Percentiles rank a stretch among this genome's conserved stretches.
Evolutionary conservation across 768 basidiomycete genomes (phyloP).

Genomic region (Tulasnella sp.): DNA sequence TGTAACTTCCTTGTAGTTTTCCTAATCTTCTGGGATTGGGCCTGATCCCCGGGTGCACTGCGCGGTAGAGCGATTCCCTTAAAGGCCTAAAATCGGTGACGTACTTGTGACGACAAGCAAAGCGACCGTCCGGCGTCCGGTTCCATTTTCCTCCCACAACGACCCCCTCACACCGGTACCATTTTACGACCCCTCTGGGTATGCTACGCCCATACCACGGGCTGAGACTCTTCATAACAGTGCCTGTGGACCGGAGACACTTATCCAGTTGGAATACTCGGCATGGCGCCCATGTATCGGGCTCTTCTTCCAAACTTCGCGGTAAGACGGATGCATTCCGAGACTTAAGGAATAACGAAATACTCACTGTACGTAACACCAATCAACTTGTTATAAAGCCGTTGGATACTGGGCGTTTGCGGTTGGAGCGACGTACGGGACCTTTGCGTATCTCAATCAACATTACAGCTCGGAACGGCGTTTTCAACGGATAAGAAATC

Average conservation of each 20-base stretch:
- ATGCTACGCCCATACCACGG: background rate
- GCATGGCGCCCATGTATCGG: background rate
- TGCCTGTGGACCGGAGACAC: background rate
- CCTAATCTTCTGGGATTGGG: background rate
- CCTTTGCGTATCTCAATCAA: constrained; percentile 18
- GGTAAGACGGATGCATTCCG: background rate
- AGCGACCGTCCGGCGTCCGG: background rate
- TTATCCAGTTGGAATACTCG: background rate
- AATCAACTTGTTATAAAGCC: background rate
- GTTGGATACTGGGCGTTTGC: background rate
- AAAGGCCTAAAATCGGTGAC: background rate
- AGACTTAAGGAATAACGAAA: background rate
- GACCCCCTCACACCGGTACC: background rate
- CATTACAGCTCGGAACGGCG: constrained; percentile 19
- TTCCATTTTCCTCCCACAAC: background rate
- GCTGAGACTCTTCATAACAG: background rate
- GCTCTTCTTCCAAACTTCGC: background rate
- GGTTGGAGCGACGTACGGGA: constrained; percentile 21
- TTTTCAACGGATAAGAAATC: constrained; percentile 14
- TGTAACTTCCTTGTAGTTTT: background rate
- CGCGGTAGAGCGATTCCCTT: no score
- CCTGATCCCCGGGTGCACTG: no score
- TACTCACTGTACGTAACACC: background rate
- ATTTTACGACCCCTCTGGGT: background rate
- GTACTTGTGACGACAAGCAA: background rate